Base-by-base conservation (phyloP, 2,329 filamentous ascomycete genomes). In the Dactylella cylindrospora region DNA sequence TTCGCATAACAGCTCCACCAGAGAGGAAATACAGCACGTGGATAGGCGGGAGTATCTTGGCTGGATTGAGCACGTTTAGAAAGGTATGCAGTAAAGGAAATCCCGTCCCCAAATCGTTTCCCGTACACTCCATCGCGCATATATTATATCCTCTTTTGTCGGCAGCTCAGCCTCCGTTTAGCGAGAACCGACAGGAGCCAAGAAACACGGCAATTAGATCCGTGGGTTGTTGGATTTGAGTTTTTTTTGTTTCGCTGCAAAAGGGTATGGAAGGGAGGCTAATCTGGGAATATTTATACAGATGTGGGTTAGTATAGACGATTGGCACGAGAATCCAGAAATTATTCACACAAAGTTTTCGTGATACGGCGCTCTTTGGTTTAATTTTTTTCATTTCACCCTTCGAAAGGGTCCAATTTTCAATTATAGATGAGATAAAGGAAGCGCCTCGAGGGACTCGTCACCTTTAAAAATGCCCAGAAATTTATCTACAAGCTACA, bases 271-370 rank as follows among this genome's bases (percentile, higher is more conserved):
- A 13, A 15, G 7, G 7, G 36, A 12, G 19, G 10, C 57, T 62
- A 62, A 62, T 62, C 54, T 62, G 49, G 55, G 57, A 39, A 40
- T 51, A 36, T 46, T 28, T 29, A 17, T 65, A 54, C 72, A 95
- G 91, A 98, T 98, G 93, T 97, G 93, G 90, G 93, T 98, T 71
- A 95, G 90, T 75, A 91, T 95, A 72, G 93, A 97, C 72, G 93
- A 98, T 78, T 98, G 93, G 93, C 93, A 98, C 73, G 93, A 98
- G 80, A 95, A 98, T 72, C 93, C 93, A 13, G 91, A 98, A 72
- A 93, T 98, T 70, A 97, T 98, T 72, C 91, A 97, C 76, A 93
- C 89, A 71, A 97, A 95, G 76, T 95, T 97, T 74, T 90, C 89
- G 70, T 96, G 79, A 73, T 33, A 25, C n/a, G 15, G 43, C 33